phyloP scores from a whole-genome alignment of 805 yeast species.

The Martiniozyma abietophila region DNA sequence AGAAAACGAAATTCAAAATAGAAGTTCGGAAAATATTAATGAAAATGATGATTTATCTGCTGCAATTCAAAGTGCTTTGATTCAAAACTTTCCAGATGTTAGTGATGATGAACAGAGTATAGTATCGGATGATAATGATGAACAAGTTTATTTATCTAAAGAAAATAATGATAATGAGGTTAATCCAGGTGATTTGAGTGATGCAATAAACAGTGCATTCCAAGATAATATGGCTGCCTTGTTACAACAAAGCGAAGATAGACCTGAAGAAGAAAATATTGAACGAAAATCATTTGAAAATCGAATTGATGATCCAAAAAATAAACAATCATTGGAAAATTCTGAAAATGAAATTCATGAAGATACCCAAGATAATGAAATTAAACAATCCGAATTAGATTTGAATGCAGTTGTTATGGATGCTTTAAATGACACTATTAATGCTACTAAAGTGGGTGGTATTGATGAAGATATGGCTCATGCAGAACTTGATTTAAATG shows the following conservation, averaged over 20 bases:
- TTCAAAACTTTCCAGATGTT: not conserved
- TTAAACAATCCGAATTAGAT: constrained; percentile 4
- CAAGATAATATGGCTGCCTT: constrained; percentile 7
- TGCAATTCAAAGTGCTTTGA: not conserved
- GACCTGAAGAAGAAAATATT: not conserved
- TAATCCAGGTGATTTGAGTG: constrained; percentile 4
- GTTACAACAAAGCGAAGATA: too few species aligned
- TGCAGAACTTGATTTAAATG: constrained; percentile 14
- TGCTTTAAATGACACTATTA: constrained; percentile 14
- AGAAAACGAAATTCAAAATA: not conserved
- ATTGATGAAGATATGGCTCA: constrained; percentile 7
- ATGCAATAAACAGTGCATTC: constrained; percentile 12
- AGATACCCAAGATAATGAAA: not conserved
- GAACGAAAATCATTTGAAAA: not conserved
- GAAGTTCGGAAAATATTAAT: not conserved
- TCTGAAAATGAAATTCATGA: not conserved
- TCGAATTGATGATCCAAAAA: not conserved
- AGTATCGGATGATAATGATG: not conserved
- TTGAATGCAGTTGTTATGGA: constrained; percentile 17
- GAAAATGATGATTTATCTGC: too few species aligned
- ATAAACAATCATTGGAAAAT: not conserved
- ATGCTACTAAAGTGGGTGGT: not conserved
- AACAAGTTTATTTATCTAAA: not conserved
- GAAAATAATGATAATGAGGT: not conserved
- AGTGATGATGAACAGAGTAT: not conserved